Percentiles rank a stretch among this genome's conserved stretches.
These are phyloP conservation scores for Fusarium veterinarium DNA, from an alignment of 2,329 filamentous ascomycete genomes.

Conservation along the genomic window DNA sequence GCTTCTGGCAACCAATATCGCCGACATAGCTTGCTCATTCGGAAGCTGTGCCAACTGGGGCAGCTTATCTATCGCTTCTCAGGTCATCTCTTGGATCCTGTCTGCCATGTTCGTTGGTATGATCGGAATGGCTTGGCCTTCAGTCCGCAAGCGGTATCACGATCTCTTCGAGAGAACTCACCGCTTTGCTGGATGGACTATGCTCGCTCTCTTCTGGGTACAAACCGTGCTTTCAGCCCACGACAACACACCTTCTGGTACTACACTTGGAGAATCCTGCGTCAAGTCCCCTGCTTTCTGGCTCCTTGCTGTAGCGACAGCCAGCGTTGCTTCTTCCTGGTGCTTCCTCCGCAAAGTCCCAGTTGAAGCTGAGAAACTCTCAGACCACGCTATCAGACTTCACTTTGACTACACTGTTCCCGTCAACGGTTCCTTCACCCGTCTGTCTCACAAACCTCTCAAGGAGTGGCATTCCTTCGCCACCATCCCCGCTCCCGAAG, in stretches of 20 bases:
- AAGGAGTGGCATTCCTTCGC: conserved; percentile 82
- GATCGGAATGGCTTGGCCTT: conserved; percentile 71
- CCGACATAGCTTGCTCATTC: conserved; percentile 36
- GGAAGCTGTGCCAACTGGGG: conserved; percentile 39
- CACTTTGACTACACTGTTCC: conserved; percentile 74
- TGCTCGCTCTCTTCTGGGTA: conserved; percentile 74
- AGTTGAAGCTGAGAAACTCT: conserved; percentile 76
- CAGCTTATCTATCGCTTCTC: conserved; percentile 52
- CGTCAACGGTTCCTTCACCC: conserved; percentile 58
- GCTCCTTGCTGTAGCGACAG: conserved; percentile 72
- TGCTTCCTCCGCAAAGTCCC: conserved; percentile 73
- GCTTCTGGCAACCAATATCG: conserved; percentile 57
- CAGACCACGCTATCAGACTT: conserved; percentile 77
- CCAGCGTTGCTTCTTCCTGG: conserved; percentile 78
- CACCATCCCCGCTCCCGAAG: conserved; percentile 70
- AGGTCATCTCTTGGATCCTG: conserved; percentile 68
- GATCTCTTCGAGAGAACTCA: conserved; percentile 77
- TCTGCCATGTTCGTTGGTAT: conserved; percentile 69
- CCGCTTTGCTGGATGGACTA: conserved; percentile 77
- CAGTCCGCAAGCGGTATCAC: conserved; percentile 70
- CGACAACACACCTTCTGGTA: conserved; percentile 50
- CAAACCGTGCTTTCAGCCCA: conserved; percentile 67
- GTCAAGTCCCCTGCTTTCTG: conserved; percentile 66
- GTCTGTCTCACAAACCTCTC: conserved; percentile 71
- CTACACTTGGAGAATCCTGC: conserved; percentile 52